These are phyloP conservation scores for Cladorrhinum sp. DNA, from an alignment of 2,329 filamentous ascomycete genomes.

Conservation along the genomic window DNA sequence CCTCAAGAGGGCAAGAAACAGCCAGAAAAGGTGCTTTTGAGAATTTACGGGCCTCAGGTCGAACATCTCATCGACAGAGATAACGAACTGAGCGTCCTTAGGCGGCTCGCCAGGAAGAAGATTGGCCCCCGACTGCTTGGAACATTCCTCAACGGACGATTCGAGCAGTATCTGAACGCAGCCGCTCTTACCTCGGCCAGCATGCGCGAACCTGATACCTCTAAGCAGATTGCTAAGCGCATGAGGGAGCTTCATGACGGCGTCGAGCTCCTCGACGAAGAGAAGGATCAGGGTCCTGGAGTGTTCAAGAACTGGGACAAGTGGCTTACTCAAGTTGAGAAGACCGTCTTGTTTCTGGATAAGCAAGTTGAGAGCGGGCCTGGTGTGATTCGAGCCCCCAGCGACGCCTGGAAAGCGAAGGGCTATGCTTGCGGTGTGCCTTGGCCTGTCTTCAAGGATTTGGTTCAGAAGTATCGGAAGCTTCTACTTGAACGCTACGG, in stretches of 20 bases:
- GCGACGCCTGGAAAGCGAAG: slow-evolving; percentile 60
- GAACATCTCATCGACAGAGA: slow-evolving; percentile 95
- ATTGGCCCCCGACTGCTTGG: slow-evolving; percentile 90
- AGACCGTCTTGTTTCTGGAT: slow-evolving; percentile 56
- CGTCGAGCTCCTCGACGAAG: slow-evolving; percentile 76
- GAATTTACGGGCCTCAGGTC: slow-evolving; percentile 92
- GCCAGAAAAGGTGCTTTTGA: slow-evolving; percentile 72
- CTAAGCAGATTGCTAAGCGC: slow-evolving; percentile 90
- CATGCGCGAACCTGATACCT: slow-evolving; percentile 76
- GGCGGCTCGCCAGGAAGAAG: slow-evolving; percentile 81
- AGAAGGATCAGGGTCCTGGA: slow-evolving; percentile 73
- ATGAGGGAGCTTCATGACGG: slow-evolving; percentile 96
- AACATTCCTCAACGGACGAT: slow-evolving; percentile 90
- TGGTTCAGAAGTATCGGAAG: slow-evolving; percentile 72
- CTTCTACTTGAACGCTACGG: slow-evolving; percentile 73
- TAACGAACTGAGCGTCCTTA: slow-evolving; percentile 80
- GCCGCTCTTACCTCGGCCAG: slow-evolving; percentile 73
- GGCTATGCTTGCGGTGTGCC: slow-evolving; percentile 80
- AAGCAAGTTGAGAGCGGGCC: slow-evolving; percentile 53
- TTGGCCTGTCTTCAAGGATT: slow-evolving; percentile 73
- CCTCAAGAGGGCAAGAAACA: slow-evolving; percentile 39
- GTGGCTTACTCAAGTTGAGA: slow-evolving; percentile 69
- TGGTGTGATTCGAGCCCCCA: slow-evolving; percentile 29
- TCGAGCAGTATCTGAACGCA: slow-evolving; percentile 91
- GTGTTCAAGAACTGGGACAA: slow-evolving; percentile 95